Base-by-base conservation (phyloP, 2,329 filamentous ascomycete genomes). In the Tolypocladium guangdongense region DNA sequence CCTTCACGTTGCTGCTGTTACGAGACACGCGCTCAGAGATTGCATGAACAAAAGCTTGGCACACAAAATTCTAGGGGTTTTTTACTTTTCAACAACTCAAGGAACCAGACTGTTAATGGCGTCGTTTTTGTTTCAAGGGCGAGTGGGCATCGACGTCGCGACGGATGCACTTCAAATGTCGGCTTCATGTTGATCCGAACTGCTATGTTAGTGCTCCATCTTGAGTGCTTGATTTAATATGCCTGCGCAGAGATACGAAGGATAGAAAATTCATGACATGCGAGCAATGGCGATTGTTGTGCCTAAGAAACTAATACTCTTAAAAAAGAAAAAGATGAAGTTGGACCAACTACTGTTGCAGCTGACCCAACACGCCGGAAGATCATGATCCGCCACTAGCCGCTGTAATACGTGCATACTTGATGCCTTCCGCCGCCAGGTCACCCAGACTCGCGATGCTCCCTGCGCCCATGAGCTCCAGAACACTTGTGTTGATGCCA, bases 401-500 rank as follows among this genome's bases (percentile, higher is more conserved):
- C 49, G 22, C 32, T 10, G 27, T n/a, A 20, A 51, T 41, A n/a
- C 49, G 24, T 27, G 39, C 37, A 18, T 49, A 24, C 39, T 51
- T 33, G 3, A 39, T 49, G 51, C 45, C 53, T n/a, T 52, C 20
- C 18, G 37, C 20, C 7, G 46, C 50, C 39, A 51, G 22, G 18
- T 52, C 33, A 11, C 56, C 56, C 47, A 55, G 33, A 30, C 35
- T 41, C 30, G 37, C 45, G 20, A 59, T 52, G 8, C 52, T 58
- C 2, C 54, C 52, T 27, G 53, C 50, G 4, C 37, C 52, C 49
- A 58, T 52, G 22, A 59, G 53, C 50, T 58, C 56, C 12, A 59
- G 20, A 4, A 54, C 51, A 14, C 50, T 54, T 16, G 49, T 51
- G 14, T 54, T 53, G 10, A 56, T 33, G 12, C 57, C 57, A 14